Base-by-base conservation (phyloP, 2,329 filamentous ascomycete species). In the Apiospora arundinis region DNA sequence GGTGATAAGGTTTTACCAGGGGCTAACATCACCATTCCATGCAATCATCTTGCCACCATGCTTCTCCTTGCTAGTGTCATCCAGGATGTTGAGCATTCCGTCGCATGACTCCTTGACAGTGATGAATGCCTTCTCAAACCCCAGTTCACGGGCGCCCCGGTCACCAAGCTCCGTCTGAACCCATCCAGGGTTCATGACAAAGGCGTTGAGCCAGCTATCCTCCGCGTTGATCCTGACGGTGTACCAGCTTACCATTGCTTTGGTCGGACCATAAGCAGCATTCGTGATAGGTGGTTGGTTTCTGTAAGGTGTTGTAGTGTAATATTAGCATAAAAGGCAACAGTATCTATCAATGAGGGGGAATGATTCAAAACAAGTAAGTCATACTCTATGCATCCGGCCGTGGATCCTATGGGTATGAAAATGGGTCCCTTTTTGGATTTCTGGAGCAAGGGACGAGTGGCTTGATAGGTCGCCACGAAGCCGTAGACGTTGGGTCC, bases 401-500 rank as follows among this genome's bases (percentile, higher is more conserved):
- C 40, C 9, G 12, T n/a, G 18, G 78, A 80, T 2, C 82, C 79
- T 21, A 85, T 79, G 7, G 80, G 75, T 1, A 82, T 78, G 44
- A 81, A 85, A 23, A 77, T 80, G 0, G 82, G 80, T 18, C n/a
- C 40, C 6, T 76, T 73, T 21, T 72, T 28, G 0, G 81, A 76
- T 40, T 76, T 76, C 46, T 79, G 72, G 44, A 87, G 74, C 2
- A 87, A 74, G 1, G 81, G 79, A 14, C 76, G 75, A 1, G 79
- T 78, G 2, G 84, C 85, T 73, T 85, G 83, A 72, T 88, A 88
- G 48, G 83, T 74, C 0, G 81, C 74, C 40, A 86, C 76, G 72
- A 85, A 82, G 0, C 78, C 74, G 2, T 76, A 70, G 63, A 86
- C 75, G 72, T 88, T 88, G 60, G 83, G 74, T 0, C 81, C 75